Conservation (phyloP, 208 protist species). For the Naegleria gruberi region DNA sequence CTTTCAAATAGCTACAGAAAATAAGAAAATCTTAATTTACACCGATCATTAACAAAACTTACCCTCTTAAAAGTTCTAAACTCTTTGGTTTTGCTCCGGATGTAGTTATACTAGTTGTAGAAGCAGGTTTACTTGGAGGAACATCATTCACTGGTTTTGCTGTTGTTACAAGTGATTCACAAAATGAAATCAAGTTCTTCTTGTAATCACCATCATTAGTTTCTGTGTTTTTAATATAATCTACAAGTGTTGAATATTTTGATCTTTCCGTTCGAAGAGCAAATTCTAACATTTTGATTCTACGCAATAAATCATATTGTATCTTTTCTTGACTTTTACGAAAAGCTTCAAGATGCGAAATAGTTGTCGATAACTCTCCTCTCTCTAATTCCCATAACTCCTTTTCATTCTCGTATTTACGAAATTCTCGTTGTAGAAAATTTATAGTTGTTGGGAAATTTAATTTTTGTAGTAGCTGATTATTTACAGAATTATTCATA, state of each 20-base stretch:
- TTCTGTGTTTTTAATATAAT: background rate
- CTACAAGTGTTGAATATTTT: background rate
- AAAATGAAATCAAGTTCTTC: background rate
- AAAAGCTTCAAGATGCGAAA: conserved; percentile 20
- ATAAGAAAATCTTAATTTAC: background rate
- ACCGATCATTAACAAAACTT: background rate
- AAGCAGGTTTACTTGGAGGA: background rate
- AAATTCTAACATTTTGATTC: conserved; percentile 43
- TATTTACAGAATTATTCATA: background rate
- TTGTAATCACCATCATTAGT: background rate
- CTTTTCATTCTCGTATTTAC: background rate
- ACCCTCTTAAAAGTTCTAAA: background rate
- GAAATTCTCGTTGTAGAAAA: background rate
- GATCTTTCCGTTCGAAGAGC: conserved; percentile 29
- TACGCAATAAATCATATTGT: conserved; percentile 30
- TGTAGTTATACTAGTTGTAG: background rate
- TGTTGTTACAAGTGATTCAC: background rate
- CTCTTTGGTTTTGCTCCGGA: background rate
- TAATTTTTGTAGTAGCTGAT: background rate
- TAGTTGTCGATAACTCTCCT: background rate
- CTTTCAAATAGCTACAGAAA: background rate
- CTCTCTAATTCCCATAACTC: conserved; percentile 12
- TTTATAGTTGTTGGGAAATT: background rate
- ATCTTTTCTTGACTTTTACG: conserved; percentile 27
- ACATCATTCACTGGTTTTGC: background rate